Evolutionary conservation across 192 early-diverging fungal genomes (phyloP).

Genomic region (Gorgonomyces haynaldii): DNA sequence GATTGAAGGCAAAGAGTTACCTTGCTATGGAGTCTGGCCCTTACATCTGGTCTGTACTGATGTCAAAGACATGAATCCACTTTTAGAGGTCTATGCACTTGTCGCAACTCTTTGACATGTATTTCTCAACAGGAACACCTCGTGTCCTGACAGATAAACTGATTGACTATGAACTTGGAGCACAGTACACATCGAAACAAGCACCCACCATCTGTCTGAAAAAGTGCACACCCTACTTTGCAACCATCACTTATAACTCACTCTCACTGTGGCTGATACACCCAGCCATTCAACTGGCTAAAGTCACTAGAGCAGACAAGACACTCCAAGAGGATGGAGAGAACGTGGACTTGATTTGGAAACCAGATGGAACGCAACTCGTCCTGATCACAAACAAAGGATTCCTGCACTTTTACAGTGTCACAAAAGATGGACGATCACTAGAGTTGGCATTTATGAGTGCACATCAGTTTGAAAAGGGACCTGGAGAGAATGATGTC

Average conservation of each 20-base stretch:
- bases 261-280: constrained; percentile 54
- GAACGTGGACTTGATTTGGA: constrained; percentile 62
- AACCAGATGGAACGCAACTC: constrained; percentile 50
- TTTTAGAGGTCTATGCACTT: background rate
- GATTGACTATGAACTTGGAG: background rate
- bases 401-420: constrained; percentile 59
- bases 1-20: too few relatives aligned
- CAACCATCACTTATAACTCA: constrained; percentile 44
- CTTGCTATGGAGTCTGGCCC: too few relatives aligned
- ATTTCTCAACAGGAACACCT: constrained; percentile 3
- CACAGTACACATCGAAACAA: constrained; percentile 1
- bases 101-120: constrained; percentile 4
- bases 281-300: constrained; percentile 56
- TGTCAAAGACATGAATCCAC: too few relatives aligned
- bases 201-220: background rate
- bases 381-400: constrained; percentile 59
- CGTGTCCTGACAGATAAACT: constrained; percentile 4
- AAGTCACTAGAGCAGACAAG: constrained; percentile 45
- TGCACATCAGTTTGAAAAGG: constrained; percentile 48
- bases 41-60: too few relatives aligned
- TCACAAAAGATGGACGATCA: constrained; percentile 11
- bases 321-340: constrained; percentile 63
- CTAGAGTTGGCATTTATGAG: constrained; percentile 46
- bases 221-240: constrained; percentile 23
- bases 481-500: constrained; percentile 60